Conservation (phyloP, 2,329 filamentous ascomycete genomes). For the Nemania diffusa region DNA sequence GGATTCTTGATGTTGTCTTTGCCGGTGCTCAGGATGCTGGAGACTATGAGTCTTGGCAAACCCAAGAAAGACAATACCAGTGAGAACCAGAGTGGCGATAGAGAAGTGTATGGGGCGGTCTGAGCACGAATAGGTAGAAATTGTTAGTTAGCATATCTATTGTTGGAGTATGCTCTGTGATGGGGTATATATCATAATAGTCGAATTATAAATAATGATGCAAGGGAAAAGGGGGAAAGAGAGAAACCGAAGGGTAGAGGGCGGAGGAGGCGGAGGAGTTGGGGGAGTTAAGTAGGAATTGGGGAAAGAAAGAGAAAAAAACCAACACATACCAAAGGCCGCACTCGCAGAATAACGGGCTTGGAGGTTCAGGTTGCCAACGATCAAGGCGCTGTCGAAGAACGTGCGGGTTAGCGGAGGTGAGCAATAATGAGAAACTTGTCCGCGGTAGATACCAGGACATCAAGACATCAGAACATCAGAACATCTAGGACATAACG, state of each 20-base stretch:
- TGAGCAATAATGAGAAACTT: not conserved
- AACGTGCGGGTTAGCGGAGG: not conserved
- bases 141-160: constrained; percentile 1
- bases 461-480: too few species aligned
- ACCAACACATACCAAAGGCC: constrained; percentile 49
- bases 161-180: not conserved
- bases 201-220: not conserved
- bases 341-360: constrained; percentile 51
- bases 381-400: constrained; percentile 38
- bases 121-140: constrained; percentile 22
- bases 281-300: not conserved
- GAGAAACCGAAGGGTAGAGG: not conserved
- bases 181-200: not conserved
- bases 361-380: constrained; percentile 45
- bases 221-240: not conserved
- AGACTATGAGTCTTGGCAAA: constrained; percentile 35
- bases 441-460: not conserved
- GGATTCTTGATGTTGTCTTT: constrained; percentile 14
- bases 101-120: constrained; percentile 53
- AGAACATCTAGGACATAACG: constrained; percentile 12
- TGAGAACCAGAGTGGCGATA: constrained; percentile 44
- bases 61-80: constrained; percentile 38
- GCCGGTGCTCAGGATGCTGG: constrained; percentile 15
- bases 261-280: not conserved
- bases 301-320: not conserved